Conservation (phyloP, 2,329 filamentous ascomycete species). For the Plectosphaerella cucumerina region DNA sequence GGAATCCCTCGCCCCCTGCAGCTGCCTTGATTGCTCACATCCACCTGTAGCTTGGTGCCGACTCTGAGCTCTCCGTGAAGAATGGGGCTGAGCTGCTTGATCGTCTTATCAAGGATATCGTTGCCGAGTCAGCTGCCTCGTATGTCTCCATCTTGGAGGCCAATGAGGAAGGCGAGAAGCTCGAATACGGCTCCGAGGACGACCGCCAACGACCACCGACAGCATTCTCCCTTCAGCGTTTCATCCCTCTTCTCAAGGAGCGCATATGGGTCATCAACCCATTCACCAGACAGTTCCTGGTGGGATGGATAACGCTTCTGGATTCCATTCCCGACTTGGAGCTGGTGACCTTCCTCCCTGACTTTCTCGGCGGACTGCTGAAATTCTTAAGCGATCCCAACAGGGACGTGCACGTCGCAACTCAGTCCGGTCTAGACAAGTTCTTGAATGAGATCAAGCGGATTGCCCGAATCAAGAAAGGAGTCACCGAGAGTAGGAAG, state of each 20-base stretch:
- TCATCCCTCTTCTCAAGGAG: constrained; percentile 91
- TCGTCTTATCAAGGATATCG: constrained; percentile 91
- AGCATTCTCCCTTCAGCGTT: constrained; percentile 85
- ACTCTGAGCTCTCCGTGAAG: constrained; percentile 95
- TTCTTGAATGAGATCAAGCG: constrained; percentile 93
- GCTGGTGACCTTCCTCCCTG: constrained; percentile 85
- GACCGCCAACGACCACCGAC: constrained; percentile 57
- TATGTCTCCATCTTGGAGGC: constrained; percentile 86
- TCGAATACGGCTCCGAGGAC: constrained; percentile 31
- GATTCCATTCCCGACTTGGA: constrained; percentile 97
- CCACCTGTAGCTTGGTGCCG: constrained; percentile 71
- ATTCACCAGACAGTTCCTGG: constrained; percentile 90
- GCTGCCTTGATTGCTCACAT: neutral
- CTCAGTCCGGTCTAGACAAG: constrained; percentile 81
- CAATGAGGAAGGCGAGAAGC: constrained; percentile 36
- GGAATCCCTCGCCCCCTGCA: constrained; percentile 1
- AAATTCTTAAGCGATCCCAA: constrained; percentile 92
- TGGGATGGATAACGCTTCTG: constrained; percentile 90
- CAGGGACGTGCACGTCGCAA: constrained; percentile 89
- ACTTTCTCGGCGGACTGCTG: constrained; percentile 84
- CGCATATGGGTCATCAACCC: constrained; percentile 92
- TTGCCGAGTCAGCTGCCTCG: constrained; percentile 88
- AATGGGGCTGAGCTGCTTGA: constrained; percentile 95
- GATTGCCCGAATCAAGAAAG: constrained; percentile 88
- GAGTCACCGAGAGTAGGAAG: constrained; percentile 81